Evolutionary conservation across 805 yeast species (phyloP).

Genomic region (Ogataea allantospora): DNA sequence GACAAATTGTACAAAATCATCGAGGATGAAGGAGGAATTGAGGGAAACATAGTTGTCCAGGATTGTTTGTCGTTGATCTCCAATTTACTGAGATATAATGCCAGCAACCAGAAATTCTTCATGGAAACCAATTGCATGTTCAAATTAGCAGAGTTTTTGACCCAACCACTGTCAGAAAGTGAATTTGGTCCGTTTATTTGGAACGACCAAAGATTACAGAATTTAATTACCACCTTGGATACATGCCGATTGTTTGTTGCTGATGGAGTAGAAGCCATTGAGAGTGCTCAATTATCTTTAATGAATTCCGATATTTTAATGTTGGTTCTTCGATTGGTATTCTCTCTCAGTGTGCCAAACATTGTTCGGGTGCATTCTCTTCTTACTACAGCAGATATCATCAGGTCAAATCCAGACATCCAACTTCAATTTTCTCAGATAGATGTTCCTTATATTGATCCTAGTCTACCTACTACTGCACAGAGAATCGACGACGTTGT

Average conservation of each 20-base stretch:
- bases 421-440: constrained; percentile 74
- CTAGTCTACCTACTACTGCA: constrained; percentile 38
- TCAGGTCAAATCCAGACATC: constrained; percentile 60
- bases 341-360: constrained; percentile 63
- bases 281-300: constrained; percentile 58
- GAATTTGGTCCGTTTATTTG: constrained; percentile 52
- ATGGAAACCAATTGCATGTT: constrained; percentile 80
- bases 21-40: constrained; percentile 81
- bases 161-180: constrained; percentile 53
- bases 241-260: constrained; percentile 70
- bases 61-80: constrained; percentile 79
- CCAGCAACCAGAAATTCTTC: constrained; percentile 86
- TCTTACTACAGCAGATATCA: constrained; percentile 72
- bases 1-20: constrained; percentile 78
- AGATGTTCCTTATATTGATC: constrained; percentile 91
- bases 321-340: constrained; percentile 65
- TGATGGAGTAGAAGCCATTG: constrained; percentile 68
- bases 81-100: constrained; percentile 74
- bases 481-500: constrained; percentile 39
- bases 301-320: constrained; percentile 62
- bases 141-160: constrained; percentile 58
- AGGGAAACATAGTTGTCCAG: constrained; percentile 87
- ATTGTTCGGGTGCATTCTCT: constrained; percentile 67
- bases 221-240: constrained; percentile 65
- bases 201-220: constrained; percentile 73